Evolutionary conservation across 192 early-diverging fungal genomes (phyloP), one percentile per base, ranked within the genome.

Genomic region (Rhizophagus clarus): DNA sequence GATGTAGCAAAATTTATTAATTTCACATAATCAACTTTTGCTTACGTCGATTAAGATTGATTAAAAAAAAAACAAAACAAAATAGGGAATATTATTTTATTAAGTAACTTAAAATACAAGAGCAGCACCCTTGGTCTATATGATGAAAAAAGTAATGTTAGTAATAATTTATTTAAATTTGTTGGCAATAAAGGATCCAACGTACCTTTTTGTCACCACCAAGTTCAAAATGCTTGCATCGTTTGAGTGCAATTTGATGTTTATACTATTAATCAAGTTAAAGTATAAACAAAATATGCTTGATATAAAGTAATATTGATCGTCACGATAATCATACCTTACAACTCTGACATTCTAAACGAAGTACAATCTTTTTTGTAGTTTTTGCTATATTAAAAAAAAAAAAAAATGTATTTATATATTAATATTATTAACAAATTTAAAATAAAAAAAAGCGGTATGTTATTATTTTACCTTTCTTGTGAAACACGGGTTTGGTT

Each of bases 401-500:
- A 22, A 75, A 40, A 49, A 31, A 37, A 47, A 45, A 22, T 26
- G 11, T 24, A 26, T 0, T 47, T 47, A n/a, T n/a, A n/a, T n/a
- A n/a, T n/a, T n/a, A n/a, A n/a, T n/a, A n/a, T n/a, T n/a, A n/a
- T n/a, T n/a, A n/a, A n/a, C n/a, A n/a, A n/a, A n/a, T n/a, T n/a
- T n/a, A n/a, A n/a, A n/a, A n/a, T n/a, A n/a, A n/a, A n/a, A n/a
- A n/a, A n/a, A n/a, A n/a, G n/a, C n/a, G n/a, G n/a, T n/a, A n/a
- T n/a, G n/a, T n/a, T n/a, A n/a, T n/a, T n/a, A 75, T 15, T 61
- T 32, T 28, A 77, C 75, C 75, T 95, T 99, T 99, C 93, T 99
- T 99, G 94, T 98, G 97, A 96, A 99, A 99, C 84, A 98, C 95
- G 85, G 97, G 98, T 94, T 99, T 99, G 89, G 96, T 98, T 91